Conservation (phyloP, 2,329 filamentous ascomycete genomes). For the Phoma sp. region DNA sequence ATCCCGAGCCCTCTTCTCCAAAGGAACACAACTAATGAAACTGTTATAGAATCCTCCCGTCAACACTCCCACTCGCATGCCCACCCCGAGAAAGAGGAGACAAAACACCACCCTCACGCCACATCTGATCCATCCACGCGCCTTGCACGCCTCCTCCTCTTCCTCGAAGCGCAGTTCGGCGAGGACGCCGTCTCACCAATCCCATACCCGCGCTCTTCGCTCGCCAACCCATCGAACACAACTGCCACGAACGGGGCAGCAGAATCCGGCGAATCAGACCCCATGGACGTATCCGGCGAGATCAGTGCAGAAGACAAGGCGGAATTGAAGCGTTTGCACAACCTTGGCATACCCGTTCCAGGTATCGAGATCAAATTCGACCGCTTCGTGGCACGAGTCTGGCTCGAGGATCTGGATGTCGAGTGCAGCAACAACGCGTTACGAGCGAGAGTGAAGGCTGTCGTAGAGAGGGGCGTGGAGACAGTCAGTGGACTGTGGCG, state of each 20-base stretch:
- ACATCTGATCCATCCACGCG: constrained; percentile 76
- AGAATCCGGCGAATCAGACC: neutral
- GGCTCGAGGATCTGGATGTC: constrained; percentile 90
- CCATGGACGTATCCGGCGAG: constrained; percentile 7
- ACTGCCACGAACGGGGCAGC: neutral
- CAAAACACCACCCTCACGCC: constrained; percentile 71
- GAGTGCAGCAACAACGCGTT: constrained; percentile 82
- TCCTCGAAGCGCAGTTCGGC: constrained; percentile 96
- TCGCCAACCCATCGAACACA: constrained; percentile 33
- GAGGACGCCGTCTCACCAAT: constrained; percentile 82
- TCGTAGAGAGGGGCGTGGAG: constrained; percentile 89
- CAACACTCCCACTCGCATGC: constrained; percentile 37
- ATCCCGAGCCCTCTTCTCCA: neutral
- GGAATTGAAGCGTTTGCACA: constrained; percentile 81
- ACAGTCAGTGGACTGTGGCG: constrained; percentile 63
- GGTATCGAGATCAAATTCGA: constrained; percentile 88
- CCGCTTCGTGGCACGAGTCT: constrained; percentile 85
- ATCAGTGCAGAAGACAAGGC: constrained; percentile 35
- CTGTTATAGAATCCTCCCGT: constrained; percentile 44
- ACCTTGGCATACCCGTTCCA: constrained; percentile 87
- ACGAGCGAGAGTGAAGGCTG: constrained; percentile 82
- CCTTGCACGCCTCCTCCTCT: constrained; percentile 87
- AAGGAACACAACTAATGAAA: neutral
- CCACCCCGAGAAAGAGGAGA: constrained; percentile 39
- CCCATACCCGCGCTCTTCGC: constrained; percentile 65